phyloP scores from a whole-genome alignment of 805 yeast genomes.

The Schizosaccharomyces octosporus region DNA sequence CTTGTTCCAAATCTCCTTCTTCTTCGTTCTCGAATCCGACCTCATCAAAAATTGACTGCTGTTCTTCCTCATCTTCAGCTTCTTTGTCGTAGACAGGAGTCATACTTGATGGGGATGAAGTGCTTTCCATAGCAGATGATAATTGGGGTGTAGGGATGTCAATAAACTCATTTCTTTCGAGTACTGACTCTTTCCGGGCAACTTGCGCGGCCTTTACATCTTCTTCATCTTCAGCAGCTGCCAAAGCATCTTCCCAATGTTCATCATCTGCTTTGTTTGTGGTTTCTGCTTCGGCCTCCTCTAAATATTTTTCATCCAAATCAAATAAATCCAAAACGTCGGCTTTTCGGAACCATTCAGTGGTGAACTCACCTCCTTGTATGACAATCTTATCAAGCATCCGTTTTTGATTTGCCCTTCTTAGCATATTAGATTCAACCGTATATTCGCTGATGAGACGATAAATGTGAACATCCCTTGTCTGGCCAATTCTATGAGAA shows the following conservation, averaged over 20 bases:
- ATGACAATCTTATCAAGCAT: conserved; percentile 84
- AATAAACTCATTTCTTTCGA: not conserved
- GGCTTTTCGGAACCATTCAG: conserved; percentile 75
- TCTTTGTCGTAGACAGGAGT: conserved; percentile 11
- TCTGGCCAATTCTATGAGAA: conserved; percentile 96
- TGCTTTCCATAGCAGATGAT: conserved; percentile 8
- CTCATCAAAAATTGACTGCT: not conserved
- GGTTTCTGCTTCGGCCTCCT: not conserved
- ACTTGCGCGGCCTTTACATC: conserved; percentile 14
- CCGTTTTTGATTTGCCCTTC: conserved; percentile 83
- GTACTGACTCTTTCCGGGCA: conserved; percentile 16
- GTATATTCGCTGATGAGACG: conserved; percentile 89
- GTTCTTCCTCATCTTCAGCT: conserved; percentile 2
- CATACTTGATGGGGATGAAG: conserved; percentile 6
- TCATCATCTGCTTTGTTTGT: not conserved
- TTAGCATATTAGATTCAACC: conserved; percentile 79
- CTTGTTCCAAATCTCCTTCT: conserved; percentile 23
- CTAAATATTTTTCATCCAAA: conserved; percentile 18
- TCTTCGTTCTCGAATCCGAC: conserved; percentile 6
- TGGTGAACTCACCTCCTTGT: conserved; percentile 94
- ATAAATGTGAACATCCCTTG: conserved; percentile 91
- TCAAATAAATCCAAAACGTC: conserved; percentile 72
- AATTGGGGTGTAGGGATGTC: not conserved
- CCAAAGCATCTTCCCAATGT: not conserved
- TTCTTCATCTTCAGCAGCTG: conserved; percentile 9